phyloP scores from a whole-genome alignment of 345 rosid genomes.

The Firmiana major region DNA sequence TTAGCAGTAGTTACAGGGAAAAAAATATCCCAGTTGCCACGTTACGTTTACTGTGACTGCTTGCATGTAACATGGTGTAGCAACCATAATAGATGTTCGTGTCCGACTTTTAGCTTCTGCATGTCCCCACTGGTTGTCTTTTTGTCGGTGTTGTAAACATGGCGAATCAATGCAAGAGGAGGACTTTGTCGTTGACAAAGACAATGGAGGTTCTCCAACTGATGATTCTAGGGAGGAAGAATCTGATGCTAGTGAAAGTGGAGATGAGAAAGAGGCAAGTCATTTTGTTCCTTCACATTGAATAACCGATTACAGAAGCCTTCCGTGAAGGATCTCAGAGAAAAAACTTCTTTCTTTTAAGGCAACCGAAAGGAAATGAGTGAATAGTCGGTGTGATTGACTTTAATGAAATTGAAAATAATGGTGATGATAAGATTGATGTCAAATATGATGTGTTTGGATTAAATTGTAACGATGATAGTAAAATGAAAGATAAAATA shows the following conservation, averaged over 20 bases:
- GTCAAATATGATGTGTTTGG: too few relatives aligned
- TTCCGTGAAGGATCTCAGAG: constrained; percentile 55
- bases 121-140: not conserved
- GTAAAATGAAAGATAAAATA: too few relatives aligned
- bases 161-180: constrained; percentile 57
- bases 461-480: too few relatives aligned
- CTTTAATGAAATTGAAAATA: too few relatives aligned
- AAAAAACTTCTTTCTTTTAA: constrained; percentile 62
- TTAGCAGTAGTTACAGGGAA: not conserved
- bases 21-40: not conserved
- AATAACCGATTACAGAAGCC: constrained; percentile 52
- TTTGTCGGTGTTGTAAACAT: constrained; percentile 2
- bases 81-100: not conserved
- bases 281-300: constrained; percentile 14
- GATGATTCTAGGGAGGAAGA: constrained; percentile 93
- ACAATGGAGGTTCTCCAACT: constrained; percentile 89
- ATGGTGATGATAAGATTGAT: too few relatives aligned
- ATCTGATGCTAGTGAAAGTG: constrained; percentile 68
- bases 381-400: too few relatives aligned
- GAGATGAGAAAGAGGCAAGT: constrained; percentile 76
- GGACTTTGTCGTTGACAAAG: constrained; percentile 81
- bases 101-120: not conserved
- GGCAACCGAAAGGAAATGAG: too few relatives aligned
- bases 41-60: not conserved
- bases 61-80: not conserved